phyloP scores from a whole-genome alignment of 768 basidiomycete genomes.

The Sporobolomyces roseus region DNA sequence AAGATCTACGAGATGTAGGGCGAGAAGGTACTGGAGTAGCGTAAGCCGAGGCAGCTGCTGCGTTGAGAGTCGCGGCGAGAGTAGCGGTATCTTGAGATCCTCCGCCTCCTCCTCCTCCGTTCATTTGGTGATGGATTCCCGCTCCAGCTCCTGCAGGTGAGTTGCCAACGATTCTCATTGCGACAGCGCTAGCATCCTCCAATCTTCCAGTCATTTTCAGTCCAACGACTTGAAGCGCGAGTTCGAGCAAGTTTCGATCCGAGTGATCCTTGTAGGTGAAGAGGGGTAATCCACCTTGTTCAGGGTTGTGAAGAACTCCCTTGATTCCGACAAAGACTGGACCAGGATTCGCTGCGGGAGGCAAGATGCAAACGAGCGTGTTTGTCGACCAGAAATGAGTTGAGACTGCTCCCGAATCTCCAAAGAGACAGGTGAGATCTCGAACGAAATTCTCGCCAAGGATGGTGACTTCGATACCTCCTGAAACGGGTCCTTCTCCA shows the following conservation, averaged over 20 bases:
- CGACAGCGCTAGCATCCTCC: slow-evolving; percentile 87
- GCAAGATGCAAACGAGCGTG: slow-evolving; percentile 84
- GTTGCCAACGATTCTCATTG: slow-evolving; percentile 78
- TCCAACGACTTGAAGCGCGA: slow-evolving; percentile 90
- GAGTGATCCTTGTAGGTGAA: slow-evolving; percentile 91
- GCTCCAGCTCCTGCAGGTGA: slow-evolving; percentile 55
- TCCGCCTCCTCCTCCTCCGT: slow-evolving; percentile 1
- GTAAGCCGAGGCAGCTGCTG: slow-evolving; percentile 21
- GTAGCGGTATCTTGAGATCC: slow-evolving; percentile 24
- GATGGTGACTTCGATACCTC: slow-evolving; percentile 89
- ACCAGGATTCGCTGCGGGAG: slow-evolving; percentile 74
- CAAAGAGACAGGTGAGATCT: slow-evolving; percentile 71
- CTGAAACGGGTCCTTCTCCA: slow-evolving; percentile 46
- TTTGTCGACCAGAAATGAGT: slow-evolving; percentile 90
- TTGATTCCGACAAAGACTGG: slow-evolving; percentile 86
- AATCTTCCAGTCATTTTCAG: slow-evolving; percentile 95
- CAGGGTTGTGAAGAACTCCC: slow-evolving; percentile 55
- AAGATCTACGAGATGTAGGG: slow-evolving; percentile 23
- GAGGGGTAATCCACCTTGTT: slow-evolving; percentile 54
- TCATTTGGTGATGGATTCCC: too few species aligned
- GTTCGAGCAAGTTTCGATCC: slow-evolving; percentile 89
- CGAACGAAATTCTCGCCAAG: slow-evolving; percentile 76
- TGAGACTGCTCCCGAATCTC: slow-evolving; percentile 71
- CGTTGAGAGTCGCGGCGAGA: slow-evolving; percentile 31
- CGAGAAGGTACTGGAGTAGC: slow-evolving; percentile 28